A percentile compares a stretch with the other conserved stretches of the same genome.
Conservation (phyloP, 2,329 filamentous ascomycete genomes). For the Apiospora malaysiana region DNA sequence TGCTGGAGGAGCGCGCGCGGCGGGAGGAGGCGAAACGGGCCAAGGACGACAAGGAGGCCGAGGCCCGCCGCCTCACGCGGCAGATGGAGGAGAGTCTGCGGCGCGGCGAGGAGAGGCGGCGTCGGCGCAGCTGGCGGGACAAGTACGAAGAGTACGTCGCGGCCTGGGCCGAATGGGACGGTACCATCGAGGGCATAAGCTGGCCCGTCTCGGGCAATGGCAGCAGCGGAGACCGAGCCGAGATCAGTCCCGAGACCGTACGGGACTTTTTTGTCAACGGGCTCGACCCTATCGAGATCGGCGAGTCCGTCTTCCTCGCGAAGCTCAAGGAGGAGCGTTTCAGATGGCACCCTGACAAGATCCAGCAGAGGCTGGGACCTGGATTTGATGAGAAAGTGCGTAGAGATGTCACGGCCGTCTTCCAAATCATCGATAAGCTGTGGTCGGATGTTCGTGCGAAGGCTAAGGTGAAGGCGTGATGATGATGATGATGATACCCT, state of each 20-base stretch:
- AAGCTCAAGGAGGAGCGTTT: conserved; percentile 83
- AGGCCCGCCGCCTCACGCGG: conserved; percentile 55
- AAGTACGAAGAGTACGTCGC: conserved; percentile 69
- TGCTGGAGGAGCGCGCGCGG: conserved; percentile 76
- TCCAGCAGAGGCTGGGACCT: conserved; percentile 84
- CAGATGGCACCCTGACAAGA: conserved; percentile 97
- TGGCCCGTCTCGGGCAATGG: conserved; percentile 68
- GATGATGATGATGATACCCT: not conserved
- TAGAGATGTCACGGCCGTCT: conserved; percentile 84
- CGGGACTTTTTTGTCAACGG: conserved; percentile 66
- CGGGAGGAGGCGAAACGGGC: conserved; percentile 59
- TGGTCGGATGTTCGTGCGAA: conserved; percentile 68
- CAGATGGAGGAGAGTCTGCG: conserved; percentile 74
- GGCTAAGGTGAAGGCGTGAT: conserved; percentile 19
- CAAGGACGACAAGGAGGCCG: conserved; percentile 44
- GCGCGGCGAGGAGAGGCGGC: conserved; percentile 68
- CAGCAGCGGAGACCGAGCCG: conserved; percentile 57
- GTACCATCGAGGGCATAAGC: conserved; percentile 49
- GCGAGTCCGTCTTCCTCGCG: conserved; percentile 52
- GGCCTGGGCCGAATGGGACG: conserved; percentile 66
- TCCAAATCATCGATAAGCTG: conserved; percentile 85
- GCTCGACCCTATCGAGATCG: conserved; percentile 49
- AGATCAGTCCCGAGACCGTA: conserved; percentile 32
- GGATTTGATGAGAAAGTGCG: conserved; percentile 74
- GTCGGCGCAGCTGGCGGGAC: conserved; percentile 58